phyloP scores from a whole-genome alignment of 306 rosid species.

The Cucurbita pepo region DNA sequence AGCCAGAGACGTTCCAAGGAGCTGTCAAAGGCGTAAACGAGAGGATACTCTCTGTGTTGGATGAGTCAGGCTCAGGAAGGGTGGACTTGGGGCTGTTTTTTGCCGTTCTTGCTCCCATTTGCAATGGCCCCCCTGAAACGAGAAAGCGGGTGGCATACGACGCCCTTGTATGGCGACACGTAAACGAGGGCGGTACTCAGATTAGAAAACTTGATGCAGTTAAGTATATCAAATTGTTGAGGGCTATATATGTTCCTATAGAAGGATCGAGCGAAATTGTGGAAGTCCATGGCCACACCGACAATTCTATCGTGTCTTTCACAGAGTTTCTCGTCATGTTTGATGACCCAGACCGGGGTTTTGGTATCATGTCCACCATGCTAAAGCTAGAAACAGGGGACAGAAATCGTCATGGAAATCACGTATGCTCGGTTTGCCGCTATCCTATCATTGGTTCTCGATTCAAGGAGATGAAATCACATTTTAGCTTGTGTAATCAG shows the following conservation, averaged over 20 bases:
- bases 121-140: slow-evolving; percentile 66
- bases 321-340: slow-evolving; percentile 74
- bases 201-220: slow-evolving; percentile 50
- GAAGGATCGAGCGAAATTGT: slow-evolving; percentile 52
- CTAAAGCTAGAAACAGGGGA: slow-evolving; percentile 83
- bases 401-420: slow-evolving; percentile 72
- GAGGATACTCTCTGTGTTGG: slow-evolving; percentile 80
- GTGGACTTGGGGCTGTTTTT: slow-evolving; percentile 84
- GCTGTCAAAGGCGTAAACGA: slow-evolving; percentile 87
- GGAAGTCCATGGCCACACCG: slow-evolving; percentile 67
- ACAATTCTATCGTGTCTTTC: slow-evolving; percentile 56
- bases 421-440: slow-evolving; percentile 70
- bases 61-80: slow-evolving; percentile 67
- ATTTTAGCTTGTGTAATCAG: slow-evolving; percentile 83
- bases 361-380: slow-evolving; percentile 76
- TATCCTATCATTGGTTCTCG: slow-evolving; percentile 83
- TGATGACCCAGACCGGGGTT: slow-evolving; percentile 91
- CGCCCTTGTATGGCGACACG: slow-evolving; percentile 91
- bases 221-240: slow-evolving; percentile 51
- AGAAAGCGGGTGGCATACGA: slow-evolving; percentile 77
- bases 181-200: slow-evolving; percentile 63
- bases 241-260: slow-evolving; percentile 68
- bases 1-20: slow-evolving; percentile 95
- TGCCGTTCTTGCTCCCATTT: slow-evolving; percentile 86
- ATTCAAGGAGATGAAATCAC: slow-evolving; percentile 71